Conservation (phyloP, 1,284 basidiomycete genomes). For the Ustilago curta region DNA sequence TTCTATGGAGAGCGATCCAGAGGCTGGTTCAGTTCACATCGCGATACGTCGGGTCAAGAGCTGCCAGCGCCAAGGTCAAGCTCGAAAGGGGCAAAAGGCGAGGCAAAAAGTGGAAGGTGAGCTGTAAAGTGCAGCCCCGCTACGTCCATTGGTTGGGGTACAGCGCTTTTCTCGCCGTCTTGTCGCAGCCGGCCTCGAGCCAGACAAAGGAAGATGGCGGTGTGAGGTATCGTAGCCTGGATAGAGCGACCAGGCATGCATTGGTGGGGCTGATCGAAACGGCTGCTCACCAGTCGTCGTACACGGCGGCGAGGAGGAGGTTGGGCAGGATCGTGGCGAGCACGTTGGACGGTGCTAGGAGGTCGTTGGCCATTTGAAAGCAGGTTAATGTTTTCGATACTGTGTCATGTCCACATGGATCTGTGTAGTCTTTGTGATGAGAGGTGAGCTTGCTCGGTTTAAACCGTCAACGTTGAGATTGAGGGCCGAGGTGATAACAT, state of each 20-base stretch:
- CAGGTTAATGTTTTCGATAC: no score
- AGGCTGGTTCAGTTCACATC: conserved; percentile 37
- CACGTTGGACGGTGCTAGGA: conserved; percentile 14
- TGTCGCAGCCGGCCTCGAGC: not conserved
- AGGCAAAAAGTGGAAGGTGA: conserved; percentile 22
- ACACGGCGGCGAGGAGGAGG: conserved; percentile 5
- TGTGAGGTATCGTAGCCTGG: conserved; percentile 2
- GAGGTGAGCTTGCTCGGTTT: no score
- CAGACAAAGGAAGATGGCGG: not conserved
- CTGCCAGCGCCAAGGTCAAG: conserved; percentile 19
- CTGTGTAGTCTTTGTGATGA: no score
- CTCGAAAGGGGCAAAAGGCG: not conserved
- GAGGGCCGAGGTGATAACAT: no score
- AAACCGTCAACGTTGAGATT: no score
- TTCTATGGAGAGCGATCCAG: conserved; percentile 25
- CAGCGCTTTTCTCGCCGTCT: conserved; percentile 35
- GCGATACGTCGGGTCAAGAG: conserved; percentile 30
- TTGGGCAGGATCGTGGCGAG: conserved; percentile 12
- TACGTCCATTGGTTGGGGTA: conserved; percentile 54
- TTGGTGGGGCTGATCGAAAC: conserved; percentile 22
- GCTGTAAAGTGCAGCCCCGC: conserved; percentile 25
- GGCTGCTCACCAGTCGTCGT: not conserved
- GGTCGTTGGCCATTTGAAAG: conserved; percentile 21
- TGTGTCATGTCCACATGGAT: no score
- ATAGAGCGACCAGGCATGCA: conserved; percentile 10